Conservation (phyloP, 768 basidiomycete genomes). For the Mycena kentingensis region DNA sequence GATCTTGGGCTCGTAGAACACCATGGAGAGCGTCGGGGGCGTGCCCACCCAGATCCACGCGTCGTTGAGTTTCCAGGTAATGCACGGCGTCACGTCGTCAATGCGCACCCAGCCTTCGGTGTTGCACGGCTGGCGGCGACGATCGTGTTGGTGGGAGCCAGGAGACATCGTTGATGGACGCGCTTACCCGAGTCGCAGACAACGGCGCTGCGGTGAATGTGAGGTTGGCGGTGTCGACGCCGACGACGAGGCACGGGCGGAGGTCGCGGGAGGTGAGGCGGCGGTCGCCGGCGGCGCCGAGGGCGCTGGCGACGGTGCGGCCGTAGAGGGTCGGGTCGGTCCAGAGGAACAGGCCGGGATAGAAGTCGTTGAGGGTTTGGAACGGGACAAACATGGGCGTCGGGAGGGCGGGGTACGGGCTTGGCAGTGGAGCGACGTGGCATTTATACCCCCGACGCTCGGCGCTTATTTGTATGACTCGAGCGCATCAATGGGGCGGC, state of each 20-base stretch:
- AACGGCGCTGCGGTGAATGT: neutral
- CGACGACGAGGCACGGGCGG: neutral
- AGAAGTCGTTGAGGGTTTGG: neutral
- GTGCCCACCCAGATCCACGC: neutral
- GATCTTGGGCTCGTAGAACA: neutral
- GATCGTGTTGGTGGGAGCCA: neutral
- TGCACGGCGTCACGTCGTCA: neutral
- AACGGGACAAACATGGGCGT: neutral
- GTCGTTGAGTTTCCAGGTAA: conserved; percentile 2
- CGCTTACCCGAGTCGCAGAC: neutral
- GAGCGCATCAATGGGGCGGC: too few relatives aligned
- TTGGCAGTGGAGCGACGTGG: too few relatives aligned
- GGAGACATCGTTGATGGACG: neutral
- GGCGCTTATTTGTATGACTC: too few relatives aligned
- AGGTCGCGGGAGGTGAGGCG: neutral
- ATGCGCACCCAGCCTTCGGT: neutral
- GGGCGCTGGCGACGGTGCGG: neutral
- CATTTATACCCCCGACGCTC: too few relatives aligned
- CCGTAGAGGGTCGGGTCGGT: neutral
- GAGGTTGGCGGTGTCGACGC: neutral
- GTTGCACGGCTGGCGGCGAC: neutral
- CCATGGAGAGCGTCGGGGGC: neutral
- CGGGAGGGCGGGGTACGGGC: too few relatives aligned
- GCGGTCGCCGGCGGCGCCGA: neutral
- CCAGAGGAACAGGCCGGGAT: conserved; percentile 1